Percentiles rank a stretch among this genome's conserved stretches.
Evolutionary conservation across 331 rosid genomes (phyloP).

Genomic region (Telfairia occidentalis): DNA sequence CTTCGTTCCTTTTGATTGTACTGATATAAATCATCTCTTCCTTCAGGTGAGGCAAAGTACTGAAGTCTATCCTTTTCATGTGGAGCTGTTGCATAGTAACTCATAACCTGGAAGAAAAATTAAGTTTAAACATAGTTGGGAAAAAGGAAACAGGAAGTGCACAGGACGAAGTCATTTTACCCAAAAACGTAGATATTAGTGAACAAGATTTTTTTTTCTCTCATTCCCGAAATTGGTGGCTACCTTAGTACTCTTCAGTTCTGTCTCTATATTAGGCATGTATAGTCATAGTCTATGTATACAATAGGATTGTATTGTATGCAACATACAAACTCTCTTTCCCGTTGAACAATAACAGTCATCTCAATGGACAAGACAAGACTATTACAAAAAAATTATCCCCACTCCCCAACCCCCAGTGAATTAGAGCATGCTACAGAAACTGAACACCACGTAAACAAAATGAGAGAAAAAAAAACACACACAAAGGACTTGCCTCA

Average conservation of each 20-base stretch:
- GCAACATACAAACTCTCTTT: background rate
- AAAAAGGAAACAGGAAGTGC: background rate
- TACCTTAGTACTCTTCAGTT: background rate
- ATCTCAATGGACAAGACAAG: background rate
- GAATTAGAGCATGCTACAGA: background rate
- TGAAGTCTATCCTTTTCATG: slow-evolving; percentile 82
- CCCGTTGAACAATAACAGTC: background rate
- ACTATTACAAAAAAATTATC: background rate
- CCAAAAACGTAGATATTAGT: background rate
- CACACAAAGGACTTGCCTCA: slow-evolving; percentile 62
- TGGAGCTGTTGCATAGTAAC: slow-evolving; percentile 57
- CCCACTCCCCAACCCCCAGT: background rate
- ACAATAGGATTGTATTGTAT: background rate
- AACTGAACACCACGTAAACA: background rate
- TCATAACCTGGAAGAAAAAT: slow-evolving; percentile 54
- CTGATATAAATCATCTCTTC: slow-evolving; percentile 91
- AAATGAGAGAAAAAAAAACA: background rate
- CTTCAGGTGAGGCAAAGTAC: slow-evolving; percentile 85
- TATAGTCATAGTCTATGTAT: background rate
- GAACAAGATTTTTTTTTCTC: background rate
- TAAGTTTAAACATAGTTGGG: background rate
- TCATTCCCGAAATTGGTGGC: background rate
- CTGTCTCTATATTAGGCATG: no score
- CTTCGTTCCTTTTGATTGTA: slow-evolving; percentile 92
- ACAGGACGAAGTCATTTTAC: background rate